Conservation (phyloP, 495 filamentous ascomycete species). For the Penicillium longicatenatum region DNA sequence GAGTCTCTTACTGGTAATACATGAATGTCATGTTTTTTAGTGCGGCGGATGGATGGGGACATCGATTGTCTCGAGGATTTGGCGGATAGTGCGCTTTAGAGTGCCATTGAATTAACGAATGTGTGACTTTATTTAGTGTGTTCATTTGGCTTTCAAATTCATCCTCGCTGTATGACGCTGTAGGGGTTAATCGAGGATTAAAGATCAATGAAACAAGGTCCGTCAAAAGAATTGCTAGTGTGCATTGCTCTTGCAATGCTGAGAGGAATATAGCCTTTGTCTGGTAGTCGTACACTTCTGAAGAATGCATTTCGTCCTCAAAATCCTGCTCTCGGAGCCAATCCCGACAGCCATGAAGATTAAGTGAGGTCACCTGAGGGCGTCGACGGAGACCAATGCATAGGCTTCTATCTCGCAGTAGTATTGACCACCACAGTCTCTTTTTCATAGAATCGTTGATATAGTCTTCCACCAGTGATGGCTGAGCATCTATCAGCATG, state of each 20-base stretch:
- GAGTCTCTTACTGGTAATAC: slow-evolving; percentile 49
- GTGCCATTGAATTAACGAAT: slow-evolving; percentile 27
- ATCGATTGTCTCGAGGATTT: background rate
- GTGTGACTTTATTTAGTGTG: slow-evolving; percentile 19
- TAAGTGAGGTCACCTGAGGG: slow-evolving; percentile 46
- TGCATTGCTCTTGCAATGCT: slow-evolving; percentile 47
- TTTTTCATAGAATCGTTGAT: slow-evolving; percentile 35
- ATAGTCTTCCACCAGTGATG: slow-evolving; percentile 13
- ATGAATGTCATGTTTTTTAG: slow-evolving; percentile 51
- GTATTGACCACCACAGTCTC: slow-evolving; percentile 53
- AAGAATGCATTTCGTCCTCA: slow-evolving; percentile 42
- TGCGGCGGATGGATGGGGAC: slow-evolving; percentile 36
- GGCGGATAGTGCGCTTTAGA: slow-evolving; percentile 8
- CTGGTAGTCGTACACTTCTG: slow-evolving; percentile 43
- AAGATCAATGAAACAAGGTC: slow-evolving; percentile 48
- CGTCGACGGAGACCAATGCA: slow-evolving; percentile 49
- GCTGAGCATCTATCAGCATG: slow-evolving; percentile 43
- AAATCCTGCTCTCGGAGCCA: slow-evolving; percentile 42
- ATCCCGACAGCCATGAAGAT: slow-evolving; percentile 35
- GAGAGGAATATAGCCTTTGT: slow-evolving; percentile 43
- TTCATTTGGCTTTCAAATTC: slow-evolving; percentile 18
- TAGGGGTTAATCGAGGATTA: slow-evolving; percentile 23
- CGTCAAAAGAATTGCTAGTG: slow-evolving; percentile 48
- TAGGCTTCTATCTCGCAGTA: slow-evolving; percentile 52
- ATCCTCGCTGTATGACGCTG: slow-evolving; percentile 11